A percentile compares a stretch with the other conserved stretches of the same genome.
Conservation (phyloP, 345 rosid species). For the Cardiospermum halicacabum region DNA sequence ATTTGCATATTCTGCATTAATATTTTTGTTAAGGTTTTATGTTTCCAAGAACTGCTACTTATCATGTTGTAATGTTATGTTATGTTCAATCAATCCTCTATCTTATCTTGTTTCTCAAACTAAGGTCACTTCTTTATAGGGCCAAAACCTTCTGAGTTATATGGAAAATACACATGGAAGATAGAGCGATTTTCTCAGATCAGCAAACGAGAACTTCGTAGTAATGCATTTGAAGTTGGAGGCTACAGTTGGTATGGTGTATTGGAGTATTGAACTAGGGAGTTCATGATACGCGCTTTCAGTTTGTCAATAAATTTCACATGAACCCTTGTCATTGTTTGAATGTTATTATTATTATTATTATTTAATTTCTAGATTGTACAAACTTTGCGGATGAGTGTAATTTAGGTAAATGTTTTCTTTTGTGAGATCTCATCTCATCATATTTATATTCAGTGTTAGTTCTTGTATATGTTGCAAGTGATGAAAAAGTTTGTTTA, state of each 20-base stretch:
- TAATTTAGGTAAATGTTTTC: neutral
- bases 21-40: neutral
- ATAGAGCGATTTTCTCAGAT: constrained; percentile 82
- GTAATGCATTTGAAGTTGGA: constrained; percentile 77
- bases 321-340: neutral
- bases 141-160: constrained; percentile 67
- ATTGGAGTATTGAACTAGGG: constrained; percentile 20
- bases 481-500: too few relatives aligned
- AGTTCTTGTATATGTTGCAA: neutral
- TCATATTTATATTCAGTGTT: neutral
- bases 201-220: constrained; percentile 74
- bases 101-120: constrained; percentile 7
- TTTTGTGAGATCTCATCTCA: neutral
- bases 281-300: too few relatives aligned
- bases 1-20: neutral
- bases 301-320: neutral
- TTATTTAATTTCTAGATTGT: neutral
- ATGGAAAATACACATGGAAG: constrained; percentile 83
- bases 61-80: neutral
- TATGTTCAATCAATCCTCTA: neutral
- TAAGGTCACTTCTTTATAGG: constrained; percentile 39
- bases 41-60: neutral
- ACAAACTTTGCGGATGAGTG: neutral
- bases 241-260: constrained; percentile 79
- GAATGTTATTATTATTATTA: neutral